These are phyloP conservation scores for Euphorbia celastroides DNA, from an alignment of 441 rosid species.

Conservation along the genomic window DNA sequence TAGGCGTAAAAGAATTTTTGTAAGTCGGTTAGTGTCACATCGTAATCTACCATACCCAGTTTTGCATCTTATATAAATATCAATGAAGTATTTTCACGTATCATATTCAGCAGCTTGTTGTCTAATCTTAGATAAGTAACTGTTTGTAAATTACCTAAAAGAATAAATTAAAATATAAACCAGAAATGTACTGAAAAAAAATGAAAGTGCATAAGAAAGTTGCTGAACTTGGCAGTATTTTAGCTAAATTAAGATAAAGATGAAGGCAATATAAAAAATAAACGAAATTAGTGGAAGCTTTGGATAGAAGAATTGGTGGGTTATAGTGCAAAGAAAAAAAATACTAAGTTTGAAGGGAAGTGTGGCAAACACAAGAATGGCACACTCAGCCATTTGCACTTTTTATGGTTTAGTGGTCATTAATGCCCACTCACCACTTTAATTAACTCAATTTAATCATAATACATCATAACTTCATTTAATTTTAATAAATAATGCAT, in stretches of 20 bases:
- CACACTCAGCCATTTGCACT: slow-evolving; percentile 25
- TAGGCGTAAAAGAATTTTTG: too few relatives aligned
- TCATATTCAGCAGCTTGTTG: too few relatives aligned
- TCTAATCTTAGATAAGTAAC: too few relatives aligned
- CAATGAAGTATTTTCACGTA: too few relatives aligned
- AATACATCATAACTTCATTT: too few relatives aligned
- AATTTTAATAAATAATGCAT: background rate
- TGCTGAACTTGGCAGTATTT: background rate
- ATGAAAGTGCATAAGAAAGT: background rate
- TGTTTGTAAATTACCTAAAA: too few relatives aligned
- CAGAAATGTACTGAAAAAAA: too few relatives aligned
- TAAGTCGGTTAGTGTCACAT: too few relatives aligned
- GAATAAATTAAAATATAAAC: too few relatives aligned
- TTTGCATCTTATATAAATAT: too few relatives aligned
- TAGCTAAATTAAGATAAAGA: slow-evolving; percentile 4
- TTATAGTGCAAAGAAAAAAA: background rate
- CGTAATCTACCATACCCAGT: too few relatives aligned
- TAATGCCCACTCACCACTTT: background rate
- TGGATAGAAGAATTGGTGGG: slow-evolving; percentile 19
- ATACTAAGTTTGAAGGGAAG: slow-evolving; percentile 19
- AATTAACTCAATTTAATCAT: background rate
- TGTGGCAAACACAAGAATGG: slow-evolving; percentile 30
- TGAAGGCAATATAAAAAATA: background rate
- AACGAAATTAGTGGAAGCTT: slow-evolving; percentile 17
- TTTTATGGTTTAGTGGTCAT: slow-evolving; percentile 3